Conservation (phyloP, 139 green algal species). For the Tetradesmus obliquus region DNA sequence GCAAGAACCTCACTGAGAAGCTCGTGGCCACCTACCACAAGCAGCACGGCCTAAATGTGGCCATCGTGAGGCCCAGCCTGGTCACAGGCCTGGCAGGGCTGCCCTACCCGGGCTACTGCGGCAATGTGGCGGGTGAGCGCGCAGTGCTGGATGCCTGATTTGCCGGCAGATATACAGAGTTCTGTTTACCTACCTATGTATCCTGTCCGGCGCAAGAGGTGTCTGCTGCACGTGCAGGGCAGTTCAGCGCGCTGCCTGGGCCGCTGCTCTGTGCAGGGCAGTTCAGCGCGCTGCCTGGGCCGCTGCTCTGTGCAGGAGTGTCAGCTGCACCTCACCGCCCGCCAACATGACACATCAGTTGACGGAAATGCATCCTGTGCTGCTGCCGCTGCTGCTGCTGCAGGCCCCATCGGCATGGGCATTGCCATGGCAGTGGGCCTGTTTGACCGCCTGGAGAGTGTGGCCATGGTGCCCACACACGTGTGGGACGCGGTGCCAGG, state of each 20-base stretch:
- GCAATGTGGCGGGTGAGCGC: conserved; percentile 49
- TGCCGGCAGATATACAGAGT: no score
- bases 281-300: no score
- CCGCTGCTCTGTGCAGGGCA: no score
- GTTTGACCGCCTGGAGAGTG: conserved; percentile 22
- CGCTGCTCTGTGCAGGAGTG: no score
- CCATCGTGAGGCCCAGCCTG: conserved; percentile 66
- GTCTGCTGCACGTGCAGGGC: not conserved
- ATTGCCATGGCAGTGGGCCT: conserved; percentile 35
- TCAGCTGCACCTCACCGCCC: no score
- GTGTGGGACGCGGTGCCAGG: conserved; percentile 14
- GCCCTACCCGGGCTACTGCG: conserved; percentile 67
- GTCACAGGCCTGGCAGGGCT: conserved; percentile 58
- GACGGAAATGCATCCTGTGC: no score
- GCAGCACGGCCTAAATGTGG: conserved; percentile 26
- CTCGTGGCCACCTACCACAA: conserved; percentile 63
- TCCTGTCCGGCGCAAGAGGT: not conserved
- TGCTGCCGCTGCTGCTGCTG: not conserved
- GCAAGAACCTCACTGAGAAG: conserved; percentile 67
- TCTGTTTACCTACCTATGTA: no score
- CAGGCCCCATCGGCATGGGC: conserved; percentile 33
- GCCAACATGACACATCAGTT: no score
- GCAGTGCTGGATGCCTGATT: no score
- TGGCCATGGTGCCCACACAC: conserved; percentile 45
- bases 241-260: no score